Base-by-base conservation (phyloP, 192 early-diverging fungal genomes). In the Entophlyctis helioformis region DNA sequence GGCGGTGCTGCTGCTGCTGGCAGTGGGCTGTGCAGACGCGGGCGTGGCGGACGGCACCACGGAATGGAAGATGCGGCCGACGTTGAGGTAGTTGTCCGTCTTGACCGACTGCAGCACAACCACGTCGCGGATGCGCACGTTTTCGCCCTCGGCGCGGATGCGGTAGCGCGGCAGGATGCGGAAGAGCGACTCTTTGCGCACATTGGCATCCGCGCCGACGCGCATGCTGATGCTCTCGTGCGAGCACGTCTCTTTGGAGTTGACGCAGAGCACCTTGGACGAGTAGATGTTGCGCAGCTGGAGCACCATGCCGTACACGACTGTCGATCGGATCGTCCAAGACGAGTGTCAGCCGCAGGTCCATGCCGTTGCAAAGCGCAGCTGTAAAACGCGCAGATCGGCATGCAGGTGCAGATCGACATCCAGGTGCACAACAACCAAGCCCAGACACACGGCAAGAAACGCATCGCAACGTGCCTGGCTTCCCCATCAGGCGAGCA, bases 61-160 rank as follows among this genome's bases (percentile, higher is more conserved):
- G n/a, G n/a, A n/a, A n/a, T n/a, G n/a, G n/a, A n/a, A n/a, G n/a
- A n/a, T n/a, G n/a, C n/a, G n/a, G n/a, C n/a, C n/a, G 4, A 46
- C n/a, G 49, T 57, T 61, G 32, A 61, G 37, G 43, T 58, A 43
- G n/a, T 34, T 44, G 27, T 63, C 60, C n/a, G 54, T 53, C 11
- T 52, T 53, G 13, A 59, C 35, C 19, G 57, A 60, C 26, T 53
- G 54, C 34, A 63, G 47, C 2, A 63, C 46, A 1, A 63, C 39
- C 2, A 23, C 49, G 22, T 63, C 60, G 3, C 57, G 48, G 23
- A 56, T 16, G 21, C 54, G 37, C 7, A 63, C 56, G 25, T 49
- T 49, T 35, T 63, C 60, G 33, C 60, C 60, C n/a, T 63, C 60
- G 15, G 51, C 42, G 6, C 60, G 23, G 39, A 63, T 63, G 36